Evolutionary conservation across 768 basidiomycete genomes (phyloP), one percentile per base, ranked within the genome.

Genomic region (Clavulina sp.): DNA sequence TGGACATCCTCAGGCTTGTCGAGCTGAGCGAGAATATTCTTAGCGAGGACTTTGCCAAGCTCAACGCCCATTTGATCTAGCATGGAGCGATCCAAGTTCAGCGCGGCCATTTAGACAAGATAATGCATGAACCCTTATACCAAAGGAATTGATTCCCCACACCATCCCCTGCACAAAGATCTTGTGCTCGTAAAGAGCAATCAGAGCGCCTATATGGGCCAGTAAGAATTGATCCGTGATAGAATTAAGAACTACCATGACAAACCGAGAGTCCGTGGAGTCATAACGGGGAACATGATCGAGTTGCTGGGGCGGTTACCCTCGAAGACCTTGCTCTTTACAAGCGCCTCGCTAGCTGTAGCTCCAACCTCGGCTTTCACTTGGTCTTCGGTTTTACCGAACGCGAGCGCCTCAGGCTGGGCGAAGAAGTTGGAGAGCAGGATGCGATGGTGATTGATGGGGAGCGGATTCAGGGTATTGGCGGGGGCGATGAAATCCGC

Each of bases 61-160:
- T 97, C 93, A 57, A 97, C 93, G 64, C 95, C 95, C 92, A 96
- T 95, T 79, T 97, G 95, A 66, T 97, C 88, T 87, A 60, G 16
- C 54, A 48, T 21, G 50, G 29, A 29, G 49, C 18, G 5, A 40
- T 18, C 46, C 19, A 5, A n/a, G 33, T 28, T 24, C 18, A 21
- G 28, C 19, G 31, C 6, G 2, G 6, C 16, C 30, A 24, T 26
- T 2, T 13, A 6, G 21, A n/a, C 21, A 26, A 4, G 41, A 49
- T 30, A 30, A 29, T 24, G 21, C 5, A 40, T 5, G 41, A n/a
- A 4, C 64, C 75, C n/a, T n/a, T n/a, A 31, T 50, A 87, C 87
- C 92, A 64, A 88, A 97, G 2, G 88, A 91, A 73, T 99, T 97
- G 73, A 99, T 93, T 24, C 92, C 92, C 92, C 91, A 97, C 53